phyloP scores from a whole-genome alignment of 2,329 filamentous ascomycete genomes.

The Trichophyton schoenleinii region DNA sequence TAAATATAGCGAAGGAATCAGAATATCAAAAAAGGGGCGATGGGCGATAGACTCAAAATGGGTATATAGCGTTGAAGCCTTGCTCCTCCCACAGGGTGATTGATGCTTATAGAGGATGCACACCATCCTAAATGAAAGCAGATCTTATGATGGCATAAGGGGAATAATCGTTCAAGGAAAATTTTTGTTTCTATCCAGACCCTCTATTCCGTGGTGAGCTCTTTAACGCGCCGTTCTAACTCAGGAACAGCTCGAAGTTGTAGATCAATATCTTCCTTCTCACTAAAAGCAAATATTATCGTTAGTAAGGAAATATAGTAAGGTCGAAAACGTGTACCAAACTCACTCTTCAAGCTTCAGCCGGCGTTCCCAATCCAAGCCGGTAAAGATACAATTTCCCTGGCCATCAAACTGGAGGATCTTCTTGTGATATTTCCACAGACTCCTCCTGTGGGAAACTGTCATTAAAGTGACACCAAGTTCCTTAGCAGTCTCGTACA shows the following conservation, averaged over 20 bases:
- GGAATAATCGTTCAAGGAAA: not conserved
- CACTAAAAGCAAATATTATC: conserved; percentile 34
- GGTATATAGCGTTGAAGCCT: not conserved
- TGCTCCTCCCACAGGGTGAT: not conserved
- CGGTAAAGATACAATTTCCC: conserved; percentile 79
- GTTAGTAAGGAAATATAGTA: conserved; percentile 11
- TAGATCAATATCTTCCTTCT: conserved; percentile 86
- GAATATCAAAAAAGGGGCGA: not conserved
- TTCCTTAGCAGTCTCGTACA: conserved; percentile 93
- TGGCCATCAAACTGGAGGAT: conserved; percentile 96
- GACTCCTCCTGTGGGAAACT: conserved; percentile 74
- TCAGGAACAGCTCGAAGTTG: conserved; percentile 76
- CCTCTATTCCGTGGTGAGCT: conserved; percentile 47
- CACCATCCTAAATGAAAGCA: no score
- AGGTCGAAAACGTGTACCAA: not conserved
- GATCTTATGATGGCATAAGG: not conserved
- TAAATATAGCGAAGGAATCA: not conserved
- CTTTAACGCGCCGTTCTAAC: conserved; percentile 69
- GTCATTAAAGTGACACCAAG: conserved; percentile 94
- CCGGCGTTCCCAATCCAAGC: conserved; percentile 73
- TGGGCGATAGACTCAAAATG: not conserved
- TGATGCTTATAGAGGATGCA: not conserved
- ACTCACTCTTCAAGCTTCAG: conserved; percentile 71
- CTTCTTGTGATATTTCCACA: conserved; percentile 93
- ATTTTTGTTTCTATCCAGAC: not conserved